These are phyloP conservation scores for Colletotrichum endophyticum DNA, from an alignment of 2,329 filamentous ascomycete genomes.

Conservation along the genomic window DNA sequence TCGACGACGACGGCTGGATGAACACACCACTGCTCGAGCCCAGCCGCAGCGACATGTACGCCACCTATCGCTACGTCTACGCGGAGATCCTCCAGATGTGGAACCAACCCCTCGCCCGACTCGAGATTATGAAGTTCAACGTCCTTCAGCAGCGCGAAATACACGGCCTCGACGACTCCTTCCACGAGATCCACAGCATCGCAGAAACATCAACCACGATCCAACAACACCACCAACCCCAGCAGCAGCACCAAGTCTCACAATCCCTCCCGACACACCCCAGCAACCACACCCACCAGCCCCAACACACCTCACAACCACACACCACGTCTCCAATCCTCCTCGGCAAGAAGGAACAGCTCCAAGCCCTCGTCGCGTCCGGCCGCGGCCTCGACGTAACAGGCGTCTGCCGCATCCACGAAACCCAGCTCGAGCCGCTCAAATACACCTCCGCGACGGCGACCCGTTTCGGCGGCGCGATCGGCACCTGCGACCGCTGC, in stretches of 20 bases:
- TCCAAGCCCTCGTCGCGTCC: conserved; percentile 54
- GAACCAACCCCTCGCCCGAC: conserved; percentile 64
- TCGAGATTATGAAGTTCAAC: conserved; percentile 75
- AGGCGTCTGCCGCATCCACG: conserved; percentile 67
- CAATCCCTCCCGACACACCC: conserved; percentile 23
- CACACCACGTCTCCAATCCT: conserved; percentile 55
- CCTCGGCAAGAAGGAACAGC: conserved; percentile 61
- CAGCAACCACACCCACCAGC: conserved; percentile 14
- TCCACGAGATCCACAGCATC: conserved; percentile 40
- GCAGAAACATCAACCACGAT: conserved; percentile 34
- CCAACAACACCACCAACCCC: conserved; percentile 31
- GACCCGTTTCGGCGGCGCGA: conserved; percentile 47
- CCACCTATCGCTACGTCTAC: conserved; percentile 68
- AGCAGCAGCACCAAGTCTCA: conserved; percentile 44
- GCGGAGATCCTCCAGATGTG: conserved; percentile 74
- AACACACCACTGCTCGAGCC: conserved; percentile 62
- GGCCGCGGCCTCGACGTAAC: conserved; percentile 66
- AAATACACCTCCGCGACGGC: conserved; percentile 47
- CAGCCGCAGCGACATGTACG: conserved; percentile 52
- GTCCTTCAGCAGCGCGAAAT: conserved; percentile 56
- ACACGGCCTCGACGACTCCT: conserved; percentile 32
- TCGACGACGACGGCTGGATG: conserved; percentile 73
- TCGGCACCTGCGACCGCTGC: conserved; percentile 57
- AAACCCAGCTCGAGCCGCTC: conserved; percentile 65
- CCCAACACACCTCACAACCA: conserved; percentile 20